phyloP scores from a whole-genome alignment of 1,284 basidiomycete species.

The Trichosporon asahii region DNA sequence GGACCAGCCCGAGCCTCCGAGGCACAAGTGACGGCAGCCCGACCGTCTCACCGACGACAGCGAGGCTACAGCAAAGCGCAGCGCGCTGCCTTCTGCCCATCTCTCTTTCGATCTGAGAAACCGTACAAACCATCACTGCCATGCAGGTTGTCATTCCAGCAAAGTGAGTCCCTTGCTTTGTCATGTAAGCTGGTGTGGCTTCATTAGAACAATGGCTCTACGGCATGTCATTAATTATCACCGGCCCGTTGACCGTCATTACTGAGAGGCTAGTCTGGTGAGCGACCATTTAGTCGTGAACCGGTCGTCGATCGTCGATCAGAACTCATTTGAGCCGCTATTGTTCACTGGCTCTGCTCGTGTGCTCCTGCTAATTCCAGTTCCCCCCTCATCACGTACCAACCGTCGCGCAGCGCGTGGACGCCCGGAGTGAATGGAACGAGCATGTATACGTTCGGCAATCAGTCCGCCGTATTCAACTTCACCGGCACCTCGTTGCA shows the following conservation, averaged over 20 bases:
- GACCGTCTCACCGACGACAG: too few species aligned
- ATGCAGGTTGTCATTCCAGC: conserved; percentile 30
- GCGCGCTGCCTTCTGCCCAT: not conserved
- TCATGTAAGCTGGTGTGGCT: not conserved
- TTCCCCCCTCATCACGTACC: conserved; percentile 35
- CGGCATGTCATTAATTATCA: too few species aligned
- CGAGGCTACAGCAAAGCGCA: too few species aligned
- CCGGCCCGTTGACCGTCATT: too few species aligned
- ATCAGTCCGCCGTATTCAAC: not conserved
- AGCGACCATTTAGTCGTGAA: too few species aligned
- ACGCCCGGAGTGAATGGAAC: not conserved
- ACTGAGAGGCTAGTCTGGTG: too few species aligned
- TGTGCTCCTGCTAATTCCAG: conserved; percentile 16
- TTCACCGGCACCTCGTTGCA: not conserved
- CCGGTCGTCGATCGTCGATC: too few species aligned
- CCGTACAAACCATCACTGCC: not conserved
- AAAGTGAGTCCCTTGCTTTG: conserved; percentile 21
- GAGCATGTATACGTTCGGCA: not conserved
- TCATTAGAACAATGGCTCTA: too few species aligned
- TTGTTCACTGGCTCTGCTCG: not conserved
- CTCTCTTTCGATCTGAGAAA: too few species aligned
- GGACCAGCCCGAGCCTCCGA: too few species aligned
- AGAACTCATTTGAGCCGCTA: too few species aligned
- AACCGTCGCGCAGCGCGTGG: conserved; percentile 29
- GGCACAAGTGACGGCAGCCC: too few species aligned